phyloP scores from a whole-genome alignment of 1,139 yeast genomes.

The Yamadazyma epiphylla region DNA sequence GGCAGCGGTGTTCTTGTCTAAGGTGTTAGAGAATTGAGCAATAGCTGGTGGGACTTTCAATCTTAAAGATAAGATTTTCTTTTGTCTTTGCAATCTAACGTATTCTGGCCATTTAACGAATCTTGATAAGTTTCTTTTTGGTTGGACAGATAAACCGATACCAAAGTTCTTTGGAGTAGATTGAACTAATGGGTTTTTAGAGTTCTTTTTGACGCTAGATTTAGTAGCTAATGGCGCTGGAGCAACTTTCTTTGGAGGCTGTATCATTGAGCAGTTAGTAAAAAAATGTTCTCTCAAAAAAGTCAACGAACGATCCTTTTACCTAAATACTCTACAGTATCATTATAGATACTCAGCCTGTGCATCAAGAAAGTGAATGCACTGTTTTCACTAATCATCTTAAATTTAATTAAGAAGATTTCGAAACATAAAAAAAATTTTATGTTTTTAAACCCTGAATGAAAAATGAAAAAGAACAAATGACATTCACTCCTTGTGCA shows the following conservation, averaged over 20 bases:
- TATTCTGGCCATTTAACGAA: conserved; percentile 98
- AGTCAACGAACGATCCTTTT: conserved; percentile 10
- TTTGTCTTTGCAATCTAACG: conserved; percentile 86
- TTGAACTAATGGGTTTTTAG: conserved; percentile 47
- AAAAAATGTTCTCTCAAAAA: conserved; percentile 7
- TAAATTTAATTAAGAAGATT: too few species aligned
- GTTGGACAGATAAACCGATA: conserved; percentile 92
- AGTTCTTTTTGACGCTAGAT: conserved; percentile 16
- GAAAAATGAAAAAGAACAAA: conserved; percentile 1
- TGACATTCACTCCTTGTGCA: conserved; percentile 4
- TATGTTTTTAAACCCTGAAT: conserved; percentile 1
- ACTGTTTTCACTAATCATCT: conserved; percentile 5
- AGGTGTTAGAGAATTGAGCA: conserved; percentile 90
- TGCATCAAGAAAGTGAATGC: conserved; percentile 15
- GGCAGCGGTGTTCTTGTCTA: conserved; percentile 98
- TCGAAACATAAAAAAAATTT: conserved; percentile 1
- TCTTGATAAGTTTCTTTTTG: conserved; percentile 93
- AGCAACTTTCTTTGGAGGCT: conserved; percentile 78
- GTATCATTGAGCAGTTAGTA: conserved; percentile 61
- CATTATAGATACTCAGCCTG: conserved; percentile 17
- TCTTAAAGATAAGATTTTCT: conserved; percentile 90
- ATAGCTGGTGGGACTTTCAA: conserved; percentile 98
- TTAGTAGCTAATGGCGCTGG: conserved; percentile 57
- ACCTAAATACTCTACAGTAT: conserved; percentile 16
- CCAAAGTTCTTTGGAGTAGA: conserved; percentile 92